Conservation (phyloP, 768 basidiomycete species). For the Boletus barrowsii region DNA sequence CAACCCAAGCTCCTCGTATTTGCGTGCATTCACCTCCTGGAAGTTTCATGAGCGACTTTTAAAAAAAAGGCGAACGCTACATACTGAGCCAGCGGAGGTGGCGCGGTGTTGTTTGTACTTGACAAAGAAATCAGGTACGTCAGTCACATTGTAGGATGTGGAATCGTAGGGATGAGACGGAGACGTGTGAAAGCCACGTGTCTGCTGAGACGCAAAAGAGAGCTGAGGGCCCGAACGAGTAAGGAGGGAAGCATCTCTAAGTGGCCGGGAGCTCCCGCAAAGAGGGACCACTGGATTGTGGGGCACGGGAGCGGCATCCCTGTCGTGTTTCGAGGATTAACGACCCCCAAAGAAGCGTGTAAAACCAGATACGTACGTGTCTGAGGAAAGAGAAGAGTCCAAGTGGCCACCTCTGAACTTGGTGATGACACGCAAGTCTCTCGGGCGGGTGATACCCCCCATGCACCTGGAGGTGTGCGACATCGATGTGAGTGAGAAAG, state of each 20-base stretch:
- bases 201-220: conserved; percentile 7
- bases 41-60: neutral
- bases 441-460: conserved; percentile 40
- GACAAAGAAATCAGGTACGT: conserved; percentile 28
- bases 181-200: conserved; percentile 26
- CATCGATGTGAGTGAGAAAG: conserved; percentile 11
- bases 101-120: conserved; percentile 25
- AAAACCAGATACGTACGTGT: conserved; percentile 35
- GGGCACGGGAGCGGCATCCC: conserved; percentile 27
- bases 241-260: neutral
- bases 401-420: conserved; percentile 37
- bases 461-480: conserved; percentile 30
- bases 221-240: neutral
- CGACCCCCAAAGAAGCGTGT: conserved; percentile 33
- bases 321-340: conserved; percentile 27
- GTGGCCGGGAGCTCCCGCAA: neutral
- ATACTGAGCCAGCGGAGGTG: conserved; percentile 5
- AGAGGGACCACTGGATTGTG: neutral
- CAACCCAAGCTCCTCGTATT: conserved; percentile 15
- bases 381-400: conserved; percentile 19
- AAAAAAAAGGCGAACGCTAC: neutral
- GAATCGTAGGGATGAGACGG: conserved; percentile 14
- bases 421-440: conserved; percentile 33
- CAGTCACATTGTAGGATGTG: conserved; percentile 24
- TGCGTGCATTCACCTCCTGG: conserved; percentile 1